These are phyloP conservation scores for Penicillium sp. DNA, from an alignment of 2,329 filamentous ascomycete species.

Conservation along the genomic window DNA sequence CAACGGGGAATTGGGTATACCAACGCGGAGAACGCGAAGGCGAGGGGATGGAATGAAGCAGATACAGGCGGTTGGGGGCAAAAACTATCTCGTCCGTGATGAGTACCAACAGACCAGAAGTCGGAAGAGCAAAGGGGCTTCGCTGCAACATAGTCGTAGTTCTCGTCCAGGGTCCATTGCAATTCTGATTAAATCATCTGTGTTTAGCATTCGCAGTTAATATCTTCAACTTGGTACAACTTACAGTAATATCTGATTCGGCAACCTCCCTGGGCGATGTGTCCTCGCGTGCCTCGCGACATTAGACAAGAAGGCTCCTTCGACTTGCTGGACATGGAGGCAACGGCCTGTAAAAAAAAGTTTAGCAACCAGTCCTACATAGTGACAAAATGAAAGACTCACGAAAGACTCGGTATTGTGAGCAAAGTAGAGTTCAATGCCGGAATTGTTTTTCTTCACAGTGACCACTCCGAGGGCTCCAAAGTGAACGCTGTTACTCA, in stretches of 20 bases:
- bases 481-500: slow-evolving; percentile 72
- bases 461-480: slow-evolving; percentile 88
- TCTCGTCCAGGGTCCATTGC: not conserved
- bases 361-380: not conserved
- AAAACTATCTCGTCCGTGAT: not conserved
- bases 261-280: slow-evolving; percentile 49
- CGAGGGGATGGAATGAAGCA: not conserved
- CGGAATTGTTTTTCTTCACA: slow-evolving; percentile 76
- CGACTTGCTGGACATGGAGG: slow-evolving; percentile 82
- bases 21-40: not conserved
- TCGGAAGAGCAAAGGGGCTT: not conserved
- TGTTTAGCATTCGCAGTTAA: not conserved
- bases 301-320: slow-evolving; percentile 75
- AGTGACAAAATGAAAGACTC: slow-evolving; percentile 21
- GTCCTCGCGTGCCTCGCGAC: slow-evolving; percentile 65
- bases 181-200: not conserved
- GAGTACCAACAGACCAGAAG: not conserved
- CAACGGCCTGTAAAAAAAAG: slow-evolving; percentile 58
- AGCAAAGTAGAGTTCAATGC: slow-evolving; percentile 84
- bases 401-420: slow-evolving; percentile 89
- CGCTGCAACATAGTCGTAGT: not conserved
- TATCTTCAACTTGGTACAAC: not conserved
- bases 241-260: not conserved
- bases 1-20: not conserved
- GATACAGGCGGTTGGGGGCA: not conserved